Evolutionary conservation across 768 basidiomycete genomes (phyloP), one percentile per base, ranked within the genome.

Genomic region (Russula griseocarnosa): DNA sequence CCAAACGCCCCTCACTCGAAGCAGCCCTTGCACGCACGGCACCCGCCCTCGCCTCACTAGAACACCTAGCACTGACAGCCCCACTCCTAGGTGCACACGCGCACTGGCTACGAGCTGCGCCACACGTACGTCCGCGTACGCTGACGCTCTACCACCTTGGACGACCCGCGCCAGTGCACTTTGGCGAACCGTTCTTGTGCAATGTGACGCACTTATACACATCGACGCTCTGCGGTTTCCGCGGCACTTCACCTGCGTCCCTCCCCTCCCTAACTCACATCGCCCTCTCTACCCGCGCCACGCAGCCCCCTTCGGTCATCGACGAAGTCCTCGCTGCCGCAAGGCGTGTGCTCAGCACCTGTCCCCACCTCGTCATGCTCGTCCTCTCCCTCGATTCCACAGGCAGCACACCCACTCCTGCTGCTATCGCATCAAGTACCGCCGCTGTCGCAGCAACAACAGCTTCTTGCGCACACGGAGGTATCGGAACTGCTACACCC

Each of bases 61-160:
- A 55, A 24, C 59, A 64, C 44, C 62, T 69, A 11, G 68, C 68
- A 1, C 54, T 69, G 13, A 60, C 68, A 11, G 68, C 68, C 5
- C 68, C 65, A 7, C 66, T 69, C 8, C 52, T 69, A 8, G 57
- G 61, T n/a, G 68, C 66, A 14, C 68, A 69, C 56, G 68, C 66
- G 6, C 61, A 67, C 60, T 69, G 68, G 68, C 53, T 69, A 18
- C 66, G 68, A 32, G 46, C 16, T 3, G 32, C 62, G 14, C 53
- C 38, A 2, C 32, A 54, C 47, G 61, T 69, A 52, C 60, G 53
- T 7, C 68, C 68, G 0, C 66, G 42, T 54, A 64, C 68, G 50
- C 22, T 69, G 34, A 67, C 64, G 66, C 60, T 69, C 38, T 69
- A 67, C 54, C 68, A 69, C 47, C 66, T 64, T 3, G 68, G 68